phyloP scores from a whole-genome alignment of 257 asterid genomes.

The Capsicum baccatum region DNA sequence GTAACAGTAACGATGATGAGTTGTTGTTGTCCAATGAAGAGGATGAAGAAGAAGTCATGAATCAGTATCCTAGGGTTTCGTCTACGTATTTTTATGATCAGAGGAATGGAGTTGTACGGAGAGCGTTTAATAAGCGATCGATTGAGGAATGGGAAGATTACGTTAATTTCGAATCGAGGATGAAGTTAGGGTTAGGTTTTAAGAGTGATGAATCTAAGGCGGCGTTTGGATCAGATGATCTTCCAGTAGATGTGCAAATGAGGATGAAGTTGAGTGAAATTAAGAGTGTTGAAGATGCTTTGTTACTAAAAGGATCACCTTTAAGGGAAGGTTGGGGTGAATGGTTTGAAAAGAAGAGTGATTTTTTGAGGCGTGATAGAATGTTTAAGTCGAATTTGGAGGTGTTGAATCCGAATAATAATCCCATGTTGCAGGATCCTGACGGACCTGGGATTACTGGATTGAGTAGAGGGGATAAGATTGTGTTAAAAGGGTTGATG shows the following conservation, averaged over 20 bases:
- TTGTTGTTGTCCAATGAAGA: constrained; percentile 39
- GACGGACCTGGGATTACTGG: constrained; percentile 78
- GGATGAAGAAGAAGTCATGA: constrained; percentile 35
- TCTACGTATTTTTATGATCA: constrained; percentile 73
- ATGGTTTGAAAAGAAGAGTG: constrained; percentile 94
- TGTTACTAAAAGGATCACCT: constrained; percentile 81
- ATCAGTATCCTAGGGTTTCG: constrained; percentile 37
- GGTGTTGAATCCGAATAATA: constrained; percentile 73
- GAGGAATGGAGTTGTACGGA: constrained; percentile 65
- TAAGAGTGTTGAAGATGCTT: constrained; percentile 72
- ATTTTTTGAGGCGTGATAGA: constrained; percentile 82
- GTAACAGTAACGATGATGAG: constrained; percentile 50
- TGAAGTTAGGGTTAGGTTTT: constrained; percentile 64
- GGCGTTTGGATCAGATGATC: constrained; percentile 85
- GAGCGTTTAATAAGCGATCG: constrained; percentile 69
- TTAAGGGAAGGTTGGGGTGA: constrained; percentile 98
- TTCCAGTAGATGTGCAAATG: constrained; percentile 72
- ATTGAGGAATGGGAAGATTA: constrained; percentile 98
- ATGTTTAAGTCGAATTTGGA: constrained; percentile 87
- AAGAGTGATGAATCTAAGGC: constrained; percentile 42
- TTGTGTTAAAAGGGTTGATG: constrained; percentile 61
- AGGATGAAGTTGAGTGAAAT: constrained; percentile 63
- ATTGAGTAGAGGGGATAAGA: constrained; percentile 81
- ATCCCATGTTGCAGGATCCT: constrained; percentile 91
- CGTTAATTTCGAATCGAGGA: constrained; percentile 63